phyloP scores from a whole-genome alignment of 768 basidiomycete species.

The Cystofilobasidium ferigula region DNA sequence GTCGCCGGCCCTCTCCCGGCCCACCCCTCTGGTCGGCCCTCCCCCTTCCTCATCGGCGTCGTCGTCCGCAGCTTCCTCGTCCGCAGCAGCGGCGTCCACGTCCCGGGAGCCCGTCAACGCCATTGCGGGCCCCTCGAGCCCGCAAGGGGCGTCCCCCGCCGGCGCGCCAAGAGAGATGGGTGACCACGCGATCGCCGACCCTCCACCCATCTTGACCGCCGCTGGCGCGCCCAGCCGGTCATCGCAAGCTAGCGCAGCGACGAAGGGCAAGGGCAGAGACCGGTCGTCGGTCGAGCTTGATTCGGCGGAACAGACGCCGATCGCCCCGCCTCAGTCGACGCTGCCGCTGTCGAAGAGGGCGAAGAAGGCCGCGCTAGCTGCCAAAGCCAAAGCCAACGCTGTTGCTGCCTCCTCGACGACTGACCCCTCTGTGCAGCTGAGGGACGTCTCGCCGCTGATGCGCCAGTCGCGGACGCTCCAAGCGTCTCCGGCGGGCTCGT shows the following conservation, averaged over 20 bases:
- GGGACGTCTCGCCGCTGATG: too few relatives aligned
- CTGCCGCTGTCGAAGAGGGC: too few relatives aligned
- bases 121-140: not conserved
- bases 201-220: not conserved
- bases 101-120: not conserved
- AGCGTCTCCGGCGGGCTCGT: not conserved
- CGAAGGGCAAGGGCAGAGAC: not conserved
- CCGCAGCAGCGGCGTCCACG: not conserved
- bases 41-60: not conserved
- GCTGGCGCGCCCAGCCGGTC: not conserved
- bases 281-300: not conserved
- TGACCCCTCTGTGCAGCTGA: not conserved
- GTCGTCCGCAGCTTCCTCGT: not conserved
- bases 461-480: too few relatives aligned
- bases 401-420: too few relatives aligned
- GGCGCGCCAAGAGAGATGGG: not conserved
- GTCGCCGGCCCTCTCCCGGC: not conserved
- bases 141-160: not conserved
- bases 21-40: not conserved
- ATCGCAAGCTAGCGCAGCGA: not conserved
- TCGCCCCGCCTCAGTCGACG: too few relatives aligned
- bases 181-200: not conserved
- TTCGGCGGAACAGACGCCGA: not conserved
- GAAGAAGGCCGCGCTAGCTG: too few relatives aligned
- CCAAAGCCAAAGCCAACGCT: too few relatives aligned